Base-by-base conservation (phyloP, 1,284 basidiomycete species). In the Trametes sp. region DNA sequence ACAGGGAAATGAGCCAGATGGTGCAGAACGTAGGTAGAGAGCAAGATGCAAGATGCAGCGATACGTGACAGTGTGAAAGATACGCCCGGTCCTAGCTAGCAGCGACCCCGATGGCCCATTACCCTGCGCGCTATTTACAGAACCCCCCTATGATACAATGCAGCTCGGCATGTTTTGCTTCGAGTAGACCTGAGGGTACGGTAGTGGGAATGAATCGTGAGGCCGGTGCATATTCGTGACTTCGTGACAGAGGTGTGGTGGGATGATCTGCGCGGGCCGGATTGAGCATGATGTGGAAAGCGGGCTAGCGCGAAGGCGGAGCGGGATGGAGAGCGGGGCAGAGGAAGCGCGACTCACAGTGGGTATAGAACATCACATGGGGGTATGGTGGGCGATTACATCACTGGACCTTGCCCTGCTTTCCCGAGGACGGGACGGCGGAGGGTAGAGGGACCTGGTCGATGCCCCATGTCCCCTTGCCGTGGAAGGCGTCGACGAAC, bases 391-490 rank as follows among this genome's bases (percentile, higher is more conserved):
- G 54, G 62, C 45, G 33, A 57, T 61, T 51, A 54, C 62, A 62
- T 71, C 70, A 71, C 61, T 63, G 67, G 46, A 64, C 65, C 66
- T 65, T 69, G 62, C 60, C 58, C 62, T 66, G 64, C 54, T 63
- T 59, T 48, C 48, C 62, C 65, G 65, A 41, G 44, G 63, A 50
- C 31, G 45, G 36, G 29, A 65, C 55, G 11, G 68, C 56, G 38
- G 60, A 52, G 58, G 70, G 65, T 13, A 71, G 57, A 19, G 59
- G 54, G 33, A 69, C 63, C 54, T 69, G 69, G 70, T 75, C 74
- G 63, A 75, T 74, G 61, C 70, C 72, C 75, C 77, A 78, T 48
- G 73, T 70, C 57, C 71, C 66, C 70, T 75, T 75, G 69, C 73
- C 73, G 54, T 70, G 59, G 62, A 76, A 67, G 31, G 69, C 72